phyloP scores from a whole-genome alignment of 208 protist genomes.

The Acanthamoeba divionensis region DNA sequence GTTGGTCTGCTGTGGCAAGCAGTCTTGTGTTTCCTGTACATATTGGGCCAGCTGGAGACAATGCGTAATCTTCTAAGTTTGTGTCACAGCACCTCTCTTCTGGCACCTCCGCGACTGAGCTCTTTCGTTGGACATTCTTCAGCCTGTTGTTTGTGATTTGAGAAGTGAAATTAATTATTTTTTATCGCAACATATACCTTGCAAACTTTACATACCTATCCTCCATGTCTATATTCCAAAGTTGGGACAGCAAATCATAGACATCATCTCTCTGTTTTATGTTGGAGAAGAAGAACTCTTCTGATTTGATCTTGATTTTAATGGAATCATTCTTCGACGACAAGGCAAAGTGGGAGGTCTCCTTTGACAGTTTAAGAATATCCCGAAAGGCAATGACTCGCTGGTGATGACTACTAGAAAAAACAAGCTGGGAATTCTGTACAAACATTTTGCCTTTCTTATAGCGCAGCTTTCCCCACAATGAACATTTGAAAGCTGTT shows the following conservation, averaged over 20 bases:
- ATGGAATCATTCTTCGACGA: neutral
- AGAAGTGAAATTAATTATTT: too few relatives aligned
- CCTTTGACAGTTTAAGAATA: neutral
- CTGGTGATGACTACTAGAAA: neutral
- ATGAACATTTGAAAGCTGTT: neutral
- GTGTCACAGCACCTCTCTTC: too few relatives aligned
- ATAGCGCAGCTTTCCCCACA: conserved; percentile 28
- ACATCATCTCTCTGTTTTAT: conserved; percentile 22
- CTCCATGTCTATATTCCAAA: conserved; percentile 55
- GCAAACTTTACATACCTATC: neutral
- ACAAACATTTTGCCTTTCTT: neutral
- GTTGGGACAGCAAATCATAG: conserved; percentile 39
- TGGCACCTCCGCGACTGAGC: too few relatives aligned
- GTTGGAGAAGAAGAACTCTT: conserved; percentile 25
- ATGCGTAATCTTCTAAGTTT: too few relatives aligned
- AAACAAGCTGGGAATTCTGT: neutral
- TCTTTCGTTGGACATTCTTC: too few relatives aligned
- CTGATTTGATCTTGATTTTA: neutral
- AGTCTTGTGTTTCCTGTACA: too few relatives aligned
- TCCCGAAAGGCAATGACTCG: neutral
- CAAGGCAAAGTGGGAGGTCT: neutral
- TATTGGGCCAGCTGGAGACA: too few relatives aligned
- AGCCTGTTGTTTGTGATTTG: too few relatives aligned
- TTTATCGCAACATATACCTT: neutral
- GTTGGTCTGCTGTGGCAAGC: too few relatives aligned